Conservation (phyloP, 2,329 filamentous ascomycete species). For the Trichophyton benhamiae region DNA sequence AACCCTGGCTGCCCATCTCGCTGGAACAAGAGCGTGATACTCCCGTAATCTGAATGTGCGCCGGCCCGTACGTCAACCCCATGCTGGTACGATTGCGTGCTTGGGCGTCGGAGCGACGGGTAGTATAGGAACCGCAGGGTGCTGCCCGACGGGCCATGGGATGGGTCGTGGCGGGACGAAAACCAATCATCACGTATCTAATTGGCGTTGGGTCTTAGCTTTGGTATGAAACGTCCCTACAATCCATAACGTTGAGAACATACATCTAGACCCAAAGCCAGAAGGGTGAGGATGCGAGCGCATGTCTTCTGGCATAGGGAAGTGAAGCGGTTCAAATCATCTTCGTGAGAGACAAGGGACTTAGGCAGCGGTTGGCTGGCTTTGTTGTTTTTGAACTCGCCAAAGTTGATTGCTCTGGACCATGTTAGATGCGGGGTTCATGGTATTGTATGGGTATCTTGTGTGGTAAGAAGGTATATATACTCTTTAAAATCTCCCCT, state of each 20-base stretch:
- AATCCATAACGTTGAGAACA: conserved; percentile 2
- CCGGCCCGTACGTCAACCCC: conserved; percentile 66
- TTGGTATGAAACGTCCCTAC: neutral
- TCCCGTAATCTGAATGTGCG: conserved; percentile 79
- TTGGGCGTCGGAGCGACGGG: conserved; percentile 42
- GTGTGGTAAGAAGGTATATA: neutral
- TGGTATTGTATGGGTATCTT: too few species aligned
- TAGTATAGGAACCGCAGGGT: conserved; percentile 64
- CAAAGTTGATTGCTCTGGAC: conserved; percentile 78
- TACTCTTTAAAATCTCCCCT: conserved; percentile 83
- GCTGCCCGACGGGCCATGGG: conserved; percentile 39
- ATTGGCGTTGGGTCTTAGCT: neutral
- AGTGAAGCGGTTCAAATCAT: conserved; percentile 54
- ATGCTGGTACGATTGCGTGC: conserved; percentile 34
- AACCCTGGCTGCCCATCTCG: conserved; percentile 73
- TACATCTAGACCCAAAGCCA: conserved; percentile 64
- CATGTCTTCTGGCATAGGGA: conserved; percentile 60
- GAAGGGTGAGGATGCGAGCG: conserved; percentile 58
- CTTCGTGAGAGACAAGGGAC: conserved; percentile 47
- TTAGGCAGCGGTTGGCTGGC: conserved; percentile 65
- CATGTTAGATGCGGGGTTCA: neutral
- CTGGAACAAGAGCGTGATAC: conserved; percentile 65
- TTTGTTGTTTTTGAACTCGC: conserved; percentile 56
- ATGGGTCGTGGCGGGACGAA: conserved; percentile 46
- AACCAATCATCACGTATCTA: conserved; percentile 45